Evolutionary conservation across 306 rosid genomes (phyloP).

Genomic region (Malus fusca): DNA sequence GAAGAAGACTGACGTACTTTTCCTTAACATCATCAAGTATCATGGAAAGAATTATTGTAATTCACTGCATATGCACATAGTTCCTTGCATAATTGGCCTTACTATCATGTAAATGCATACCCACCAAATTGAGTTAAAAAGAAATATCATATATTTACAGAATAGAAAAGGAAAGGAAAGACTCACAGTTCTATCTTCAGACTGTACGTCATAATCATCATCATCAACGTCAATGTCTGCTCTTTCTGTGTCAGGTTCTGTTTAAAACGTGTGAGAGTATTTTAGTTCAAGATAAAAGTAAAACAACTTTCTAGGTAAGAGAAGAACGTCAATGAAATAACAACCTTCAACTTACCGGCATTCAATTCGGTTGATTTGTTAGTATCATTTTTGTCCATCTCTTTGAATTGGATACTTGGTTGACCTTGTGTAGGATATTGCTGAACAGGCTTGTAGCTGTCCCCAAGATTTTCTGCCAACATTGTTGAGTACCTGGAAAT

Average conservation of each 20-base stretch:
- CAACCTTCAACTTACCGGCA: slow-evolving; percentile 52
- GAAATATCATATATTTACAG: background rate
- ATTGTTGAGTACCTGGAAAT: slow-evolving; percentile 83
- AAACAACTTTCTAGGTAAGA: slow-evolving; percentile 4
- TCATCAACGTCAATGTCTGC: slow-evolving; percentile 46
- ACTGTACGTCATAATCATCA: slow-evolving; percentile 51
- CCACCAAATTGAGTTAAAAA: background rate
- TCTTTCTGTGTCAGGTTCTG: slow-evolving; percentile 16
- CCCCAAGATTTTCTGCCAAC: slow-evolving; percentile 97
- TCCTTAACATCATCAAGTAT: background rate
- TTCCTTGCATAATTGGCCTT: background rate
- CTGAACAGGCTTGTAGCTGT: slow-evolving; percentile 49
- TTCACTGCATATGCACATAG: background rate
- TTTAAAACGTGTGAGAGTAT: slow-evolving; percentile 12
- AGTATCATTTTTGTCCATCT: slow-evolving; percentile 25
- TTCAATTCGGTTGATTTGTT: slow-evolving; percentile 37
- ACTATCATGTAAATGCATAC: background rate
- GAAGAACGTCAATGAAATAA: background rate
- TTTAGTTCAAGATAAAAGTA: slow-evolving; percentile 1
- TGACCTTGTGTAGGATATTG: slow-evolving; percentile 33
- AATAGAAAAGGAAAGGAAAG: slow-evolving; percentile 5
- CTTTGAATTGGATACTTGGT: slow-evolving; percentile 30
- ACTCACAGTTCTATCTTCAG: slow-evolving; percentile 64
- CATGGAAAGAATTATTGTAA: background rate
- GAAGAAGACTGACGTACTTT: background rate